Base-by-base conservation (phyloP, 2,329 filamentous ascomycete genomes). In the Hypoxylon sp. region DNA sequence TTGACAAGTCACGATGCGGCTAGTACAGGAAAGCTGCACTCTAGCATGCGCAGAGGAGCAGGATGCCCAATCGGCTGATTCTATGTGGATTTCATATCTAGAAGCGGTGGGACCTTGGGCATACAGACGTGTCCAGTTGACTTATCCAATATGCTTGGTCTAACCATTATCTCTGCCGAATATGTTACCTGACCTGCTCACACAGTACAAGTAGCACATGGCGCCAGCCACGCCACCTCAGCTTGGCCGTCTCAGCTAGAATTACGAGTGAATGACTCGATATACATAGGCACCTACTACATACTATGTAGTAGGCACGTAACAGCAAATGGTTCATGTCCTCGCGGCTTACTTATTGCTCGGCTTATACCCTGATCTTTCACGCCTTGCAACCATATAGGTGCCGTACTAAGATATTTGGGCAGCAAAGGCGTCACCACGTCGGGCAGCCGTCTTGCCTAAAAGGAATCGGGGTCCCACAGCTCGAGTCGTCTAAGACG, bases 51-150 rank as follows among this genome's bases (percentile, higher is more conserved):
- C 48, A 62, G 51, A 57, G 55, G 54, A 61, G 58, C 60, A 29
- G 57, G 55, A 46, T 49, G 26, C 50, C 53, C 45, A 62, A 71
- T 72, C 71, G 72, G 69, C 66, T 65, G 64, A 65, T 60, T 46
- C 66, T 64, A 50, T 54, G 49, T 49, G 51, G 48, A 56, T 60
- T 60, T 58, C 43, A 48, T 52, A 56, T 57, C 49, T 67, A 66
- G 60, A 62, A 48, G 53, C 51, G 60, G 72, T 74, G 74, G 74
- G 67, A 71, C 68, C 64, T 70, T 70, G 65, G 70, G 71, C 71
- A 73, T 65, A 60, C 72, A 70, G 64, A 63, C 63, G 58, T 60
- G 60, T 63, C 60, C 43, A 61, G 18, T 47, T 56, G 50, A 45
- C 57, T n/a, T 58, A 59, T 52, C 42, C 37, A 55, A 24, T 33